Conservation (phyloP, 2,329 filamentous ascomycete genomes). For the Verruconis gallopava region DNA sequence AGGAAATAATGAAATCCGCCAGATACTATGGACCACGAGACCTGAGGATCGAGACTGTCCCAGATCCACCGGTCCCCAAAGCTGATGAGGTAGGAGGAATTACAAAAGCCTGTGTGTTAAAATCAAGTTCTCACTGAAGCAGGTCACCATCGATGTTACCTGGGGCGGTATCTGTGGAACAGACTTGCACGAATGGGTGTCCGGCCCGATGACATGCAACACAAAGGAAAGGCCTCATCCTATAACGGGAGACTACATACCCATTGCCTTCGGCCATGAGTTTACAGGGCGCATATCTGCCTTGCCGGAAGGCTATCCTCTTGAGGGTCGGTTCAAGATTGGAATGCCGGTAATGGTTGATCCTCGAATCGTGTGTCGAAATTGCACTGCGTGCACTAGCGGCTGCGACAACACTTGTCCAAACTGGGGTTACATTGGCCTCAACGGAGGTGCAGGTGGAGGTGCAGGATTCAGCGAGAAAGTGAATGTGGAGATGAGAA, state of each 20-base stretch:
- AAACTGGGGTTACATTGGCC: conserved; percentile 17
- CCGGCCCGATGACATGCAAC: conserved; percentile 14
- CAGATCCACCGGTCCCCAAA: conserved; percentile 14
- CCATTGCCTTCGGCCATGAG: conserved; percentile 21
- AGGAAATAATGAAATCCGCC: conserved; percentile 21
- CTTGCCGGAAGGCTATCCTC: conserved; percentile 12
- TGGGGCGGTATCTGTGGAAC: conserved; percentile 22
- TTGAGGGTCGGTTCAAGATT: conserved; percentile 13
- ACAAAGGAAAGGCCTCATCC: conserved; percentile 15
- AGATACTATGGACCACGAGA: conserved; percentile 18
- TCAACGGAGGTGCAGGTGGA: conserved; percentile 15
- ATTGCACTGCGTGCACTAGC: conserved; percentile 15
- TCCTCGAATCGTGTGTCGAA: conserved; percentile 19
- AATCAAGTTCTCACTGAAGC: too few species aligned
- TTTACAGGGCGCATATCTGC: conserved; percentile 17
- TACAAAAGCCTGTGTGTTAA: too few species aligned
- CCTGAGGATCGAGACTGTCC: conserved; percentile 18
- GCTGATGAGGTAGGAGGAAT: too few species aligned
- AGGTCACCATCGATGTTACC: conserved; percentile 19
- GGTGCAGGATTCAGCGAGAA: conserved; percentile 16
- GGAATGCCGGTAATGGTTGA: conserved; percentile 20
- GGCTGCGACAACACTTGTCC: conserved; percentile 16
- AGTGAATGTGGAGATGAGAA: conserved; percentile 16
- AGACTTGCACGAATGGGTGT: conserved; percentile 20
- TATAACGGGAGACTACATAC: conserved; percentile 14